These are phyloP conservation scores for Mrakia hoshinonis DNA, from an alignment of 768 basidiomycete genomes.

Conservation along the genomic window DNA sequence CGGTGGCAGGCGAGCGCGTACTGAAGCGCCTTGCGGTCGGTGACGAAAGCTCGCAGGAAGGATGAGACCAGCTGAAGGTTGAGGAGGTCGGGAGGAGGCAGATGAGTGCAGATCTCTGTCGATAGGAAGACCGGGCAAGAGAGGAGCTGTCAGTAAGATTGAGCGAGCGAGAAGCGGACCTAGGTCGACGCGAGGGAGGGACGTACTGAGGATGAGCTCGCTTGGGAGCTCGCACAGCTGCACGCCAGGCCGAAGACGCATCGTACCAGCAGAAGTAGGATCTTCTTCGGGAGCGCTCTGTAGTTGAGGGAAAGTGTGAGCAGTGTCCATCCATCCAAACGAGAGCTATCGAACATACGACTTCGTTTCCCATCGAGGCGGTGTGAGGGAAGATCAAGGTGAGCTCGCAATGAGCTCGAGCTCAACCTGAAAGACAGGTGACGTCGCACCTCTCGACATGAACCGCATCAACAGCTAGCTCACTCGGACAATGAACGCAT, in stretches of 20 bases:
- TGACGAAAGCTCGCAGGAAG: not conserved
- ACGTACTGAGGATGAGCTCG: conserved; percentile 8
- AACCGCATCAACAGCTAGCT: no score
- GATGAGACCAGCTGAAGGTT: conserved; percentile 8
- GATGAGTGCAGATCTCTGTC: conserved; percentile 12
- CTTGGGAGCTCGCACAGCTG: not conserved
- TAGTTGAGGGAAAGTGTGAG: not conserved
- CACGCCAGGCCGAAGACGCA: not conserved
- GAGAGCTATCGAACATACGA: not conserved
- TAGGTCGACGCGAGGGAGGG: not conserved
- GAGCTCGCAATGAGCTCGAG: no score
- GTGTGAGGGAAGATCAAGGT: no score
- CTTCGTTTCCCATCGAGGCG: conserved; percentile 1
- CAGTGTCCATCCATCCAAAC: not conserved
- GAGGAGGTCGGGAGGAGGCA: conserved; percentile 15
- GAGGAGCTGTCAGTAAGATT: not conserved
- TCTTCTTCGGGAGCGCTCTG: not conserved
- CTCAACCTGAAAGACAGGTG: no score
- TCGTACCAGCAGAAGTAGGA: not conserved
- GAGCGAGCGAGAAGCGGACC: not conserved
- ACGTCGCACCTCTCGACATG: no score
- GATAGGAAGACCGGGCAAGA: not conserved
- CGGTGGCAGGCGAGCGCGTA: not conserved
- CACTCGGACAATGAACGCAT: no score
- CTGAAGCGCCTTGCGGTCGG: not conserved